Percentiles rank a stretch among this genome's conserved stretches.
Evolutionary conservation across 495 filamentous ascomycete genomes (phyloP).

Genomic region (Venustampulla echinocandica): DNA sequence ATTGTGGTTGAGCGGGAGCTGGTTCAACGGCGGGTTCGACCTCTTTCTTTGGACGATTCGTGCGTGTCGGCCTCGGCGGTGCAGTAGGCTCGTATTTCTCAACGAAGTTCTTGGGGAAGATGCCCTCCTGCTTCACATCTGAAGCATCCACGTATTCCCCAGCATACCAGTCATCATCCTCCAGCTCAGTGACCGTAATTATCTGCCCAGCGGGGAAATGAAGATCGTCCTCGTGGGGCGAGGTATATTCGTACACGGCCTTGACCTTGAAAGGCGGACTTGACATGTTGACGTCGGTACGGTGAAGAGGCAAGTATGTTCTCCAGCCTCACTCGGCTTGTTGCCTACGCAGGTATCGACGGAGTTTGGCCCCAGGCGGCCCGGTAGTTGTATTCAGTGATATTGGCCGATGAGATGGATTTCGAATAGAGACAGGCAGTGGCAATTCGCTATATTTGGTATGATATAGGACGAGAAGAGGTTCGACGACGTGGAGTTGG

Average conservation of each 20-base stretch:
- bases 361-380: constrained; percentile 3
- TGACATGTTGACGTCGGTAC: constrained; percentile 51
- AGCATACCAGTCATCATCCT: constrained; percentile 91
- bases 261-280: constrained; percentile 83
- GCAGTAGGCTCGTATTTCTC: constrained; percentile 87
- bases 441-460: constrained; percentile 8
- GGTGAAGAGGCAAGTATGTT: constrained; percentile 1
- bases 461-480: constrained; percentile 14
- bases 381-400: not conserved
- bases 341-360: constrained; percentile 13
- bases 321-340: constrained; percentile 8
- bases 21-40: constrained; percentile 29
- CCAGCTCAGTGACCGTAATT: constrained; percentile 84
- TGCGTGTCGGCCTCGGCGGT: constrained; percentile 73
- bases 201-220: constrained; percentile 77
- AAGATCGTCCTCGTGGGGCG: constrained; percentile 89
- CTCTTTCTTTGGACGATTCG: constrained; percentile 66
- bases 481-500: not conserved
- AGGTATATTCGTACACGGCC: constrained; percentile 87
- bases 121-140: constrained; percentile 70
- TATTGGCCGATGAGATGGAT: constrained; percentile 10
- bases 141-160: constrained; percentile 75
- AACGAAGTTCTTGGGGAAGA: constrained; percentile 96
- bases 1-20: constrained; percentile 20
- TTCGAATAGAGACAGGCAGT: constrained; percentile 3